Evolutionary conservation across 2,329 filamentous ascomycete species (phyloP), one percentile per base, ranked within the genome.

Genomic region (Trichoderma lentiforme): DNA sequence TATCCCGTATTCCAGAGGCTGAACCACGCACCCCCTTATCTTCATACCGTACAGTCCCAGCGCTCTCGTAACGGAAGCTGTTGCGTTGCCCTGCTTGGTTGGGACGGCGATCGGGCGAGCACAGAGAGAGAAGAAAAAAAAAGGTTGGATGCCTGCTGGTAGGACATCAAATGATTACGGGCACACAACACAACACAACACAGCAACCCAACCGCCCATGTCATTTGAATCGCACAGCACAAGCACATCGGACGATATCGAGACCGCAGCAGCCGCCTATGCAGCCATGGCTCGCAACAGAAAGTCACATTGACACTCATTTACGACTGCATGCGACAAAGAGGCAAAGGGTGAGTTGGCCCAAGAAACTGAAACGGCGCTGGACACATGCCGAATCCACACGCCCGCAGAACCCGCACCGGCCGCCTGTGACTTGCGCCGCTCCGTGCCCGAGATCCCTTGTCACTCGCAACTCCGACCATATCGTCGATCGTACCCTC

Each of bases 361-460:
- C n/a, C 60, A 47, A 43, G 36, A 28, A 28, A 18, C 8, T 58
- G 56, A 68, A 68, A 60, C 53, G 14, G 43, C 56, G 47, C 56
- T 51, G 39, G 34, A 18, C 67, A 62, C 51, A 58, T 60, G 65
- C 60, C 61, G 61, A 71, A 65, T 65, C 69, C 69, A 64, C 69
- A 70, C 68, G 47, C 67, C 69, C 69, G 43, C 39, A 60, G 8
- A 39, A 56, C 28, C 70, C 47, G 63, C 62, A 60, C 60, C 68
- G 39, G 68, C 58, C 34, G 26, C 28, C 70, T 61, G 39, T 36
- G 18, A 64, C 47, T 56, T 65, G 60, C 43, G 70, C 56, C 56
- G 56, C 70, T 67, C 70, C 70, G 32, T 47, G 70, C 70, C 70
- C 70, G 64, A 71, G 62, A 68, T 68, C 39, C 64, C 53, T 60